Evolutionary conservation across 1,284 basidiomycete species (phyloP).

Genomic region (Microbotryum intermedium): DNA sequence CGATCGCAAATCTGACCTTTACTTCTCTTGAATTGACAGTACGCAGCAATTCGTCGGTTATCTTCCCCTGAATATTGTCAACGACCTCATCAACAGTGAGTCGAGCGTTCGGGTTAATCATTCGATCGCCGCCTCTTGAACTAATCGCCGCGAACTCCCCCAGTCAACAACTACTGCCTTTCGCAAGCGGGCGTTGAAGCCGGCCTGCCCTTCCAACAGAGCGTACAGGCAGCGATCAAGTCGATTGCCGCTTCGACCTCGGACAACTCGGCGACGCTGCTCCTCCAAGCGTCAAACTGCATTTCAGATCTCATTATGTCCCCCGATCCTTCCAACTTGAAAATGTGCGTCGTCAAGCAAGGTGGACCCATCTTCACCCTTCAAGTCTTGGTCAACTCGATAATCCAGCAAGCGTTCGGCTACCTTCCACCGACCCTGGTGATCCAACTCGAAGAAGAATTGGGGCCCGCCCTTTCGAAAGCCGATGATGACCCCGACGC

Average conservation of each 20-base stretch:
- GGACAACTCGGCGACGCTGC: constrained; percentile 11
- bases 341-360: background rate
- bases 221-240: constrained; percentile 9
- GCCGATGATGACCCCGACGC: background rate
- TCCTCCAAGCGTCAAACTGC: constrained; percentile 14
- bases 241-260: constrained; percentile 14
- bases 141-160: background rate
- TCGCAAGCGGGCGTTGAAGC: background rate
- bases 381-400: constrained; percentile 8
- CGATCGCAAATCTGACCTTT: background rate
- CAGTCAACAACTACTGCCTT: constrained; percentile 16
- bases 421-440: constrained; percentile 19
- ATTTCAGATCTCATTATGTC: constrained; percentile 13
- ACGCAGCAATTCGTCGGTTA: constrained; percentile 20
- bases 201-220: constrained; percentile 4
- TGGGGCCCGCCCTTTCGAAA: constrained; percentile 8
- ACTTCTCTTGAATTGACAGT: background rate
- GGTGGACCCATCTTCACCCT: constrained; percentile 9
- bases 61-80: constrained; percentile 18
- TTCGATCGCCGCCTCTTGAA: background rate
- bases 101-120: too few relatives aligned
- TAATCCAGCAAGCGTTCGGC: constrained; percentile 21
- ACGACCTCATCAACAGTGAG: constrained; percentile 19
- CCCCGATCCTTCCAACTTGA: background rate
- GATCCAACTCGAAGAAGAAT: constrained; percentile 9